These are phyloP conservation scores for Spencermartinsiella ligniputridi DNA, from an alignment of 1,139 yeast genomes.

Conservation along the genomic window DNA sequence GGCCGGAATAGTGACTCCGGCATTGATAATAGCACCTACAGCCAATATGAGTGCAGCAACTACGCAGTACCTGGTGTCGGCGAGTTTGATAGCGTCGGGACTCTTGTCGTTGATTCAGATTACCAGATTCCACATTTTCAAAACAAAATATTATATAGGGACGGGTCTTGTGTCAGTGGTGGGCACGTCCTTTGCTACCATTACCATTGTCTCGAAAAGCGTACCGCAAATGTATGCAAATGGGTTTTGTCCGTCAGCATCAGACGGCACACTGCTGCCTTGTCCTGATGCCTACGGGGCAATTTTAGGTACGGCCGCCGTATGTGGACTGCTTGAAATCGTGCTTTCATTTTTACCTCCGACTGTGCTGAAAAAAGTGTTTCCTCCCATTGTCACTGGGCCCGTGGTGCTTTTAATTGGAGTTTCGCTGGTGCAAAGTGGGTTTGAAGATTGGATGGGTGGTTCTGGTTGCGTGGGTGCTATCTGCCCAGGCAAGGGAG, in stretches of 20 bases:
- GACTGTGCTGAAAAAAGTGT: slow-evolving; percentile 57
- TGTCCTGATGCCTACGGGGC: slow-evolving; percentile 91
- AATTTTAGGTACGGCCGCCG: slow-evolving; percentile 73
- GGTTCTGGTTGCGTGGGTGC: slow-evolving; percentile 55
- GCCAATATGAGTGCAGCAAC: slow-evolving; percentile 51
- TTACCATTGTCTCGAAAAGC: slow-evolving; percentile 70
- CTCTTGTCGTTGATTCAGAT: slow-evolving; percentile 71
- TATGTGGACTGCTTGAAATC: slow-evolving; percentile 72
- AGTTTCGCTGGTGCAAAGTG: slow-evolving; percentile 57
- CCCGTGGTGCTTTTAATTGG: slow-evolving; percentile 87
- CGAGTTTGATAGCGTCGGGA: slow-evolving; percentile 73
- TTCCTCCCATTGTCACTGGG: slow-evolving; percentile 90
- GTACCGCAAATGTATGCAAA: slow-evolving; percentile 72
- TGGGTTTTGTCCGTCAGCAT: slow-evolving; percentile 62
- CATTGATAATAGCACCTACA: slow-evolving; percentile 57
- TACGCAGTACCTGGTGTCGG: slow-evolving; percentile 71
- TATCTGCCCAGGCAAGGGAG: slow-evolving; percentile 43
- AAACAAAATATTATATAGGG: slow-evolving; percentile 72
- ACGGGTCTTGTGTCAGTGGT: slow-evolving; percentile 86
- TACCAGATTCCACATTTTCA: slow-evolving; percentile 69
- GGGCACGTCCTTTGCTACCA: slow-evolving; percentile 86
- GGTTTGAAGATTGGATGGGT: slow-evolving; percentile 82
- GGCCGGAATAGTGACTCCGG: slow-evolving; percentile 89
- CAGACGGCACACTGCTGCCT: slow-evolving; percentile 59
- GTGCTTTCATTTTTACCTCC: slow-evolving; percentile 73